These are phyloP conservation scores for Phytophthora boehmeriae DNA, from an alignment of 352 stramenopile species.

Conservation along the genomic window DNA sequence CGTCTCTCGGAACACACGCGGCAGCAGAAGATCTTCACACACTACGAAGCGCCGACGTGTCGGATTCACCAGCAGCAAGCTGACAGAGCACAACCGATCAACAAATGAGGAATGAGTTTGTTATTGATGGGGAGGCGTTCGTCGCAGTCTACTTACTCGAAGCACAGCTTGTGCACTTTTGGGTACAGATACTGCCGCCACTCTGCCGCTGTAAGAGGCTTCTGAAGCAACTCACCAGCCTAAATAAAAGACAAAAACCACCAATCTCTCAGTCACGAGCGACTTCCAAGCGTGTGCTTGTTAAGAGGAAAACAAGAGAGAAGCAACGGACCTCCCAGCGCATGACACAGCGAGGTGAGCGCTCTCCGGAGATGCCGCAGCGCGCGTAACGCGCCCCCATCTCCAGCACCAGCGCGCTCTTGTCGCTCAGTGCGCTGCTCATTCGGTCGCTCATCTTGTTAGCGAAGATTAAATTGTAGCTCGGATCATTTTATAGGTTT, in stretches of 20 bases:
- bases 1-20: slow-evolving; percentile 64
- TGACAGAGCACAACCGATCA: slow-evolving; percentile 15
- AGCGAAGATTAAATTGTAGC: no score
- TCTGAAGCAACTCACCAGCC: slow-evolving; percentile 61
- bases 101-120: neutral
- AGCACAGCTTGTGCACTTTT: slow-evolving; percentile 71
- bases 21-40: slow-evolving; percentile 77
- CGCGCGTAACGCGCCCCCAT: slow-evolving; percentile 71
- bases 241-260: slow-evolving; percentile 17
- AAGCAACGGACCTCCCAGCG: slow-evolving; percentile 60
- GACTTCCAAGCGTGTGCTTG: neutral
- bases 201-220: slow-evolving; percentile 32
- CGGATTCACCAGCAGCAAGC: slow-evolving; percentile 74
- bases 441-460: no score
- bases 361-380: slow-evolving; percentile 78
- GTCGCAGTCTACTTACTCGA: slow-evolving; percentile 52
- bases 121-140: neutral
- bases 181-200: slow-evolving; percentile 59
- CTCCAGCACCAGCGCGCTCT: slow-evolving; percentile 81
- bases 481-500: neutral
- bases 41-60: slow-evolving; percentile 76
- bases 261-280: neutral
- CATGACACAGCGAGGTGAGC: slow-evolving; percentile 65
- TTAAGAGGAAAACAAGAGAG: neutral
- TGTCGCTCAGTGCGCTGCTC: slow-evolving; percentile 42